phyloP scores from a whole-genome alignment of 345 rosid genomes.

The Moricandia arvensis region DNA sequence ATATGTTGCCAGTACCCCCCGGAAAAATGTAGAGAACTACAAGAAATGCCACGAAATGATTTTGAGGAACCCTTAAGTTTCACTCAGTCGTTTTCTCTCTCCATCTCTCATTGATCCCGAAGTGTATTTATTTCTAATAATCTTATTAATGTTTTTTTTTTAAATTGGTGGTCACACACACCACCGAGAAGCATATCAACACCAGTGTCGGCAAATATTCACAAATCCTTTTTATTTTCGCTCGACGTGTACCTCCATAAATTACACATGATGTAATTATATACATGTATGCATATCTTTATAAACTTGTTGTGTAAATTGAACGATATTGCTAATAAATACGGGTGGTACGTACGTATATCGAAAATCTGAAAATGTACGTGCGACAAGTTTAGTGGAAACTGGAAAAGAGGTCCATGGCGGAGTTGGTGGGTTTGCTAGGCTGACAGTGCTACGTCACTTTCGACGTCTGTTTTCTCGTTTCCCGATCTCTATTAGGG shows the following conservation, averaged over 20 bases:
- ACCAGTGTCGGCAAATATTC: conserved; percentile 38
- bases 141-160: not conserved
- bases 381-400: conserved; percentile 32
- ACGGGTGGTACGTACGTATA: not conserved
- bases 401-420: conserved; percentile 28
- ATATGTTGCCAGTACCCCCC: conserved; percentile 4
- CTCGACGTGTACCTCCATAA: conserved; percentile 14
- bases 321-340: not conserved
- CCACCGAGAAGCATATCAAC: conserved; percentile 32
- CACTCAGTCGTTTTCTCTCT: conserved; percentile 14
- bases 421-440: conserved; percentile 27
- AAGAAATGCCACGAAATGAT: conserved; percentile 17
- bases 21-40: not conserved
- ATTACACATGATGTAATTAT: not conserved
- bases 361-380: conserved; percentile 16
- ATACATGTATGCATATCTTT: not conserved
- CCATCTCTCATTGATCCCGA: conserved; percentile 14
- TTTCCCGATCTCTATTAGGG: conserved; percentile 26
- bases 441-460: conserved; percentile 16
- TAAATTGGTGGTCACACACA: conserved; percentile 35
- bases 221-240: conserved; percentile 4
- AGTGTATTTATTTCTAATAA: not conserved
- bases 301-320: not conserved
- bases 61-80: conserved; percentile 21
- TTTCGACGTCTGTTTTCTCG: conserved; percentile 24